Evolutionary conservation across 495 filamentous ascomycete genomes (phyloP).

Genomic region (Penicillium turbatum): DNA sequence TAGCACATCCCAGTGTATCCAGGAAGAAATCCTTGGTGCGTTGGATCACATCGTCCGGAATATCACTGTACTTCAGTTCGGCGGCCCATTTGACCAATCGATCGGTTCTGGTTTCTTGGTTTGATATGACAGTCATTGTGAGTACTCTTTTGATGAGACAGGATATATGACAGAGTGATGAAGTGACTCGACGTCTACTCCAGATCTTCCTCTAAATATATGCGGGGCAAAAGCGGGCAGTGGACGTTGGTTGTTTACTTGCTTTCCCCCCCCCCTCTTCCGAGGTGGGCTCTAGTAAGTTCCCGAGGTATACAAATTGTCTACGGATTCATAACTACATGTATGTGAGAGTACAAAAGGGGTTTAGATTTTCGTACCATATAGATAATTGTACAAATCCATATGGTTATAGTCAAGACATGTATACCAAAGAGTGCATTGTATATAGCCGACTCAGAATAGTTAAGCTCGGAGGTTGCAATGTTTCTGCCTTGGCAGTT

Average conservation of each 20-base stretch:
- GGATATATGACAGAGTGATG: not conserved
- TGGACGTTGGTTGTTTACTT: not conserved
- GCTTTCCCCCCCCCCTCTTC: not conserved
- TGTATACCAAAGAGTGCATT: too few relatives aligned
- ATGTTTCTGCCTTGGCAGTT: not conserved
- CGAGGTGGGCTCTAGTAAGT: not conserved
- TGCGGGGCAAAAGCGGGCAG: constrained; percentile 1
- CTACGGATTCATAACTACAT: not conserved
- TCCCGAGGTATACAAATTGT: not conserved
- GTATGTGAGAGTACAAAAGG: not conserved
- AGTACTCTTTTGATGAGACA: not conserved
- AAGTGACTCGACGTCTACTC: not conserved
- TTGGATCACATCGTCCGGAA: constrained; percentile 28
- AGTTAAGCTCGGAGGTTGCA: not conserved
- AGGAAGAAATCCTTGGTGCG: constrained; percentile 37
- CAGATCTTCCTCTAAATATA: not conserved
- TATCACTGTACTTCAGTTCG: constrained; percentile 24
- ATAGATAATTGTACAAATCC: too few relatives aligned
- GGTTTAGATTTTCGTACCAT: not conserved
- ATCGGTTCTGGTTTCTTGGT: constrained; percentile 19
- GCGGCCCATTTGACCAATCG: constrained; percentile 25
- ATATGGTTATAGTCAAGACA: too few relatives aligned
- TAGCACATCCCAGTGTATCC: constrained; percentile 32
- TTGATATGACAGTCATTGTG: not conserved
- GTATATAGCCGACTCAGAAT: not conserved